Percentiles rank a stretch among this genome's conserved stretches.
phyloP scores from a whole-genome alignment of 345 rosid genomes.

The Bruguiera parviflora region DNA sequence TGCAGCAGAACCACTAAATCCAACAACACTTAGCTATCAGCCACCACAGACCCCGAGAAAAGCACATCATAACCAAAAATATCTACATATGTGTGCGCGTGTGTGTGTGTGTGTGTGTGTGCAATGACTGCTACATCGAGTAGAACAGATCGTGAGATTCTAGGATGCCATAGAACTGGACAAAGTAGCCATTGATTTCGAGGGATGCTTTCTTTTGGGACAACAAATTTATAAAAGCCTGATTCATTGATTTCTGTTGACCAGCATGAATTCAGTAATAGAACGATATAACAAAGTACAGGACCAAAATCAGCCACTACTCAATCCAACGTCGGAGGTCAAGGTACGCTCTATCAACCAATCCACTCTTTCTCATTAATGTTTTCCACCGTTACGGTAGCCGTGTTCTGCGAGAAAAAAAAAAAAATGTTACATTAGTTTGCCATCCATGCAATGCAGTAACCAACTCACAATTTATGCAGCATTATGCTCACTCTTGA shows the following conservation, averaged over 20 bases:
- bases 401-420: not conserved
- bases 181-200: too few relatives aligned
- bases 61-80: too few relatives aligned
- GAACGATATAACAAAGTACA: conserved; percentile 55
- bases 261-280: conserved; percentile 60
- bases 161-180: too few relatives aligned
- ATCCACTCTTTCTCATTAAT: not conserved
- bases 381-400: not conserved
- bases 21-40: too few relatives aligned
- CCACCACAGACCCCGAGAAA: too few relatives aligned
- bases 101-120: fast-evolving
- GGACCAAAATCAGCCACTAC: conserved; percentile 47
- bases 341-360: conserved; percentile 38
- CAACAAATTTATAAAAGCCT: too few relatives aligned
- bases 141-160: too few relatives aligned
- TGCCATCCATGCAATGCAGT: not conserved
- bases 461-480: not conserved
- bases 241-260: not conserved
- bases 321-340: conserved; percentile 51
- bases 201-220: too few relatives aligned
- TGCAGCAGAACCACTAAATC: too few relatives aligned
- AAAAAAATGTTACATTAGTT: not conserved
- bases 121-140: too few relatives aligned
- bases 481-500: not conserved
- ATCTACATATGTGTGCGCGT: too few relatives aligned